A percentile compares a stretch with the other conserved stretches of the same genome.
phyloP scores from a whole-genome alignment of 306 rosid species.

The Myrica gale region DNA sequence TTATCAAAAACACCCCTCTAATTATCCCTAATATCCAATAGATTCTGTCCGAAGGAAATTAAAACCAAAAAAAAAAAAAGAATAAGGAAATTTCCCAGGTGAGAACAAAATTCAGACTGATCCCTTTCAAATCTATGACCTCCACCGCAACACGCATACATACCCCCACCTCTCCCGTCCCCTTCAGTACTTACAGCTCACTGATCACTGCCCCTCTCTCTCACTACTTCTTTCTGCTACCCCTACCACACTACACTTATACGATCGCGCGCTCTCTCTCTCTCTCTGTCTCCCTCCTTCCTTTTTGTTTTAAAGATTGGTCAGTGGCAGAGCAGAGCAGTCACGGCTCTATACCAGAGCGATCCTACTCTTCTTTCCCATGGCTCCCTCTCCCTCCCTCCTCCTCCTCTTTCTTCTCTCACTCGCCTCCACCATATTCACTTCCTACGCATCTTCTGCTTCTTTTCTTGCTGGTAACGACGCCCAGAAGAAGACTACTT shows the following conservation, averaged over 20 bases:
- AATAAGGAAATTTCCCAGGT: background rate
- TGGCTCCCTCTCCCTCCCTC: conserved; percentile 36
- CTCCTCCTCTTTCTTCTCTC: conserved; percentile 8
- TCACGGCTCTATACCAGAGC: background rate
- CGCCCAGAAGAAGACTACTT: conserved; percentile 28
- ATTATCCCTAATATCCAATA: background rate
- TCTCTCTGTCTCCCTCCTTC: background rate
- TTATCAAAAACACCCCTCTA: background rate
- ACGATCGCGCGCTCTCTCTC: no score
- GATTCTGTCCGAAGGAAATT: no score
- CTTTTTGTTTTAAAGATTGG: conserved; percentile 33
- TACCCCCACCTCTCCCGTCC: no score
- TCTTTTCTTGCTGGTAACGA: conserved; percentile 23
- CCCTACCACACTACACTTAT: no score
- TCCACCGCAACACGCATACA: background rate
- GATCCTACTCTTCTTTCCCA: conserved; percentile 8
- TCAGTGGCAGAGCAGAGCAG: background rate
- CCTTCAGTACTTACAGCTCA: no score
- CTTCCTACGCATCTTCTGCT: conserved; percentile 15
- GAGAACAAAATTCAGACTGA: background rate
- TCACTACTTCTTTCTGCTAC: no score
- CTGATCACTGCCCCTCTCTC: no score
- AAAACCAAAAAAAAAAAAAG: no score
- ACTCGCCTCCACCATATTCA: conserved; percentile 6
- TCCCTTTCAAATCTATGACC: background rate